Evolutionary conservation across 2,329 filamentous ascomycete genomes (phyloP).

Genomic region (Xenosphaeropsis pyriputrescens): DNA sequence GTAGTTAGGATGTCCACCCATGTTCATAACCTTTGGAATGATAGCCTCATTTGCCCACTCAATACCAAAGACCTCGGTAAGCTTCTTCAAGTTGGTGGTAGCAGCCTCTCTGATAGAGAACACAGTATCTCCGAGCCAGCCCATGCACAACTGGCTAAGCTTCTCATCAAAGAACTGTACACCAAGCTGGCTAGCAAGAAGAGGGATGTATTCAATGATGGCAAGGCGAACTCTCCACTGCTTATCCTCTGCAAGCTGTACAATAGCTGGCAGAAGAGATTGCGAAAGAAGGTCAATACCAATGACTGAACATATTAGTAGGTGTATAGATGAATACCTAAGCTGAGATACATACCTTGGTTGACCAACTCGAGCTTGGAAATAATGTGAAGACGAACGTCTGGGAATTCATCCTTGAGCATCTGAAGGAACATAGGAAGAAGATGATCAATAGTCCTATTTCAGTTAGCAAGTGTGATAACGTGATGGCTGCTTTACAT

Average conservation of each 20-base stretch:
- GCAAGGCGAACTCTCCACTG: constrained; percentile 96
- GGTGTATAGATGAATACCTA: constrained; percentile 2
- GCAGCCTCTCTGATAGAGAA: constrained; percentile 97
- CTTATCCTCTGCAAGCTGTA: constrained; percentile 96
- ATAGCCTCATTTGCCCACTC: constrained; percentile 96
- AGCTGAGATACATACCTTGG: constrained; percentile 47
- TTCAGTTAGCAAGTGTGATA: constrained; percentile 10
- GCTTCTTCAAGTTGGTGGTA: constrained; percentile 93
- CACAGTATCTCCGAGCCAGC: constrained; percentile 94
- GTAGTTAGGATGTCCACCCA: constrained; percentile 97
- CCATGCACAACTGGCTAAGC: constrained; percentile 89
- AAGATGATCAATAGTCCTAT: constrained; percentile 84
- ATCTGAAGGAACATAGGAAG: constrained; percentile 98
- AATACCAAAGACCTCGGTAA: constrained; percentile 96
- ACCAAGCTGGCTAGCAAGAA: constrained; percentile 87
- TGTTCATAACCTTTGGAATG: constrained; percentile 95
- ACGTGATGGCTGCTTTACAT: constrained; percentile 1
- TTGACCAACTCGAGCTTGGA: constrained; percentile 99
- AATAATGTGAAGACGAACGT: constrained; percentile 96
- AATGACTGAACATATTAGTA: constrained; percentile 50
- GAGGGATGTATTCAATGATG: constrained; percentile 97
- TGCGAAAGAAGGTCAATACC: constrained; percentile 95
- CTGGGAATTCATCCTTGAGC: constrained; percentile 98
- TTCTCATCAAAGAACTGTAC: constrained; percentile 99
- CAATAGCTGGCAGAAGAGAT: constrained; percentile 90